A percentile compares a stretch with the other conserved stretches of the same genome.
Conservation (phyloP, 345 rosid species). For the Raphanus sativus region DNA sequence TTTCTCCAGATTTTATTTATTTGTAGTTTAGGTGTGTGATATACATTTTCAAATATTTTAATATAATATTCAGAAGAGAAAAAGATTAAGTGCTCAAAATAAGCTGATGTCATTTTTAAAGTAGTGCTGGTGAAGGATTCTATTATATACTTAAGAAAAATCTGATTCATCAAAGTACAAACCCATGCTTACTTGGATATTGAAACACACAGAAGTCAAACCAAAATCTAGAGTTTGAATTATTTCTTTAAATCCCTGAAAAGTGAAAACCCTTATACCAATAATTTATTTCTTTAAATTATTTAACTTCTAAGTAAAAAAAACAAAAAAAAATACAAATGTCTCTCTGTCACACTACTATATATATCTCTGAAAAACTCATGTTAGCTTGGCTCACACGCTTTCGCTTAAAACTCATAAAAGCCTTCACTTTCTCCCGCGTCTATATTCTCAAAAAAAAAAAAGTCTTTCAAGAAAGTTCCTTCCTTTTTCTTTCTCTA, state of each 20-base stretch:
- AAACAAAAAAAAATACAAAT: background rate
- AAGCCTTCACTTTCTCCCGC: constrained; percentile 37
- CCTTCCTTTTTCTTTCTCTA: background rate
- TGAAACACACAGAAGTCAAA: no score
- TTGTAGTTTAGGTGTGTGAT: no score
- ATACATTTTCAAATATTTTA: no score
- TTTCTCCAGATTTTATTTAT: no score
- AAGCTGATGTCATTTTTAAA: no score
- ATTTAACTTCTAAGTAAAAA: background rate
- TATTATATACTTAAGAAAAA: no score
- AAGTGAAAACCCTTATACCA: background rate
- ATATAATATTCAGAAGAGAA: no score
- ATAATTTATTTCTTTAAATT: background rate
- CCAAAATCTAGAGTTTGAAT: background rate
- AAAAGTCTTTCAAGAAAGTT: background rate
- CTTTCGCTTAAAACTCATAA: constrained; percentile 41
- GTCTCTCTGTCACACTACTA: background rate
- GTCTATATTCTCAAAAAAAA: constrained; percentile 24
- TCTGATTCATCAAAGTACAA: no score
- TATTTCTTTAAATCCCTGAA: background rate
- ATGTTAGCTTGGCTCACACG: constrained; percentile 38
- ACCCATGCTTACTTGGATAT: no score
- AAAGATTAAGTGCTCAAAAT: no score
- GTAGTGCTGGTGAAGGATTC: no score
- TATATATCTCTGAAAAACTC: background rate